Evolutionary conservation across 2,329 filamentous ascomycete genomes (phyloP).

Genomic region (Ascochyta pisi): DNA sequence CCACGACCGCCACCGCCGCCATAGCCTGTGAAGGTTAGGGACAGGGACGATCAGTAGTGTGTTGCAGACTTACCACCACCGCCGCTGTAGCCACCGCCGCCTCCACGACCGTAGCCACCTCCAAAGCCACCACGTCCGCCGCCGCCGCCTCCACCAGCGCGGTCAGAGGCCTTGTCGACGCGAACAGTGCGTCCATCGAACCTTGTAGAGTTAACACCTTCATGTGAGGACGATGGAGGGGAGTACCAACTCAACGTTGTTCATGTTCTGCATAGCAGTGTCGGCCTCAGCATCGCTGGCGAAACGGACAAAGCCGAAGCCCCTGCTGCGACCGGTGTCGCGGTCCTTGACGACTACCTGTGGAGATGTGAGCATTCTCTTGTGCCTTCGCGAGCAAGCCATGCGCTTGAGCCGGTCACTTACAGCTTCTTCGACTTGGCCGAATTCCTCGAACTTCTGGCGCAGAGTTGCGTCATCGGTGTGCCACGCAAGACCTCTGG

Average conservation of each 20-base stretch:
- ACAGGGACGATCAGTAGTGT: neutral
- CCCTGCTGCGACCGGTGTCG: constrained; percentile 93
- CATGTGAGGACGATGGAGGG: neutral
- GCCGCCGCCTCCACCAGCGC: constrained; percentile 60
- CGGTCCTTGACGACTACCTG: constrained; percentile 98
- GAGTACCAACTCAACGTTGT: constrained; percentile 81
- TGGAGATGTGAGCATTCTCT: constrained; percentile 26
- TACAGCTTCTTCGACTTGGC: constrained; percentile 93
- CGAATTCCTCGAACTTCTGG: constrained; percentile 91
- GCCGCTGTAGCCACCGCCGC: constrained; percentile 36
- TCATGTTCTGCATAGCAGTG: constrained; percentile 78
- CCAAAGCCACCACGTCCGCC: constrained; percentile 47
- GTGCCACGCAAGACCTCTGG: constrained; percentile 96
- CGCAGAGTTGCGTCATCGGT: constrained; percentile 88
- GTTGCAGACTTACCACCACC: constrained; percentile 26
- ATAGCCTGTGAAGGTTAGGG: constrained; percentile 22
- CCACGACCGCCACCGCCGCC: constrained; percentile 31
- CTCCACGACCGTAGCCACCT: constrained; percentile 36
- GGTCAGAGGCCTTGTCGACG: constrained; percentile 92
- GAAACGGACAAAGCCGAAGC: constrained; percentile 97
- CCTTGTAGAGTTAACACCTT: constrained; percentile 56
- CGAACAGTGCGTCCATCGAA: constrained; percentile 95
- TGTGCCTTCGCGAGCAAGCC: neutral
- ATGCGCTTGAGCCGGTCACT: constrained; percentile 51
- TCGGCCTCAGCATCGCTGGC: constrained; percentile 77